Conservation (phyloP, 1,139 yeast genomes). For the Debaryomyces subglobosus region DNA sequence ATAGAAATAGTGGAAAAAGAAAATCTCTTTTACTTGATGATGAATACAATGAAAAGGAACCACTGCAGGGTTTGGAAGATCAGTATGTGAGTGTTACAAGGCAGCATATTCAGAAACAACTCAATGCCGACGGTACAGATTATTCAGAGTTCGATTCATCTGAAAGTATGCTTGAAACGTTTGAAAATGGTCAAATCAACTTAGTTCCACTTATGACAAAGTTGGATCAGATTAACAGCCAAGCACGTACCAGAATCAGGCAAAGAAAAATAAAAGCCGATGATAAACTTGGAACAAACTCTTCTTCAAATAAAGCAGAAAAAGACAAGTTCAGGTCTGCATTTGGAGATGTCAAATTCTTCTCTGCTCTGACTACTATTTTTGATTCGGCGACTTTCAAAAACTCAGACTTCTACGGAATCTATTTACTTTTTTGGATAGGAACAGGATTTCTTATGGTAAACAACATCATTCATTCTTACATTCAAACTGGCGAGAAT, state of each 20-base stretch:
- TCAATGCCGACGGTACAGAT: too few species aligned
- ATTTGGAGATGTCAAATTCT: conserved; percentile 49
- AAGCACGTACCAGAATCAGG: neutral
- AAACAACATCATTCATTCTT: conserved; percentile 48
- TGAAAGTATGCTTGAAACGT: neutral
- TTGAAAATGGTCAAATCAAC: neutral
- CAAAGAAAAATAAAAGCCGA: conserved; percentile 2
- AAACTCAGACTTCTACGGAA: conserved; percentile 58
- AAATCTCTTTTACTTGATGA: conserved; percentile 24
- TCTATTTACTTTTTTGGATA: conserved; percentile 71
- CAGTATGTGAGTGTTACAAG: neutral
- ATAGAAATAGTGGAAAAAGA: conserved; percentile 26
- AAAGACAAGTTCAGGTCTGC: conserved; percentile 25
- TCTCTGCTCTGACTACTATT: conserved; percentile 45
- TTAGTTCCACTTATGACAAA: neutral
- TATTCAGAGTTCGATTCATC: neutral
- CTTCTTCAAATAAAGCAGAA: neutral
- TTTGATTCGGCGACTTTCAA: conserved; percentile 48
- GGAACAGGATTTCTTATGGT: conserved; percentile 57
- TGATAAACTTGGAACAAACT: neutral
- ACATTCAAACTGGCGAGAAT: conserved; percentile 27
- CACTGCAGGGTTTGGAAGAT: neutral
- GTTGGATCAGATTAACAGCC: conserved; percentile 1
- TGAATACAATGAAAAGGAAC: conserved; percentile 19
- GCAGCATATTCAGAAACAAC: neutral